Evolutionary conservation across 2,329 filamentous ascomycete genomes (phyloP).

Genomic region (Penicillium sp.): DNA sequence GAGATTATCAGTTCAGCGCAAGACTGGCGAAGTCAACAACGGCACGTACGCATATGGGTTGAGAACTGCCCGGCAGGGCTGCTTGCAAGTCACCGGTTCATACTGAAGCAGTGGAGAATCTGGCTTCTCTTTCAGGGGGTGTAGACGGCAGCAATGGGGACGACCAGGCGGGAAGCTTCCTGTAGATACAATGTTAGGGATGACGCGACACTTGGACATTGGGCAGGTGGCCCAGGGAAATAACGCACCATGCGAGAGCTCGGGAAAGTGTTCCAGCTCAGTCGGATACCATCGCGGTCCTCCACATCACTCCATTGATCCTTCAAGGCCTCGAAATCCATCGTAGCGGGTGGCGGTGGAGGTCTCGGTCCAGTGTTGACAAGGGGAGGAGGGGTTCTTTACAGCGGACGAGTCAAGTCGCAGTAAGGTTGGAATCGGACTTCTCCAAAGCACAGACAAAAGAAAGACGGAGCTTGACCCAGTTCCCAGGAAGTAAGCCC

Average conservation of each 20-base stretch:
- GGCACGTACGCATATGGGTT: constrained; percentile 86
- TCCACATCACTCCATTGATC: constrained; percentile 96
- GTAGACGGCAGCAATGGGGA: constrained; percentile 93
- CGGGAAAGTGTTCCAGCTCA: constrained; percentile 99
- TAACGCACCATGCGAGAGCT: constrained; percentile 86
- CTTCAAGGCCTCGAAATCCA: constrained; percentile 93
- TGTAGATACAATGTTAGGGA: constrained; percentile 43
- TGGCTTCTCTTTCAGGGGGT: constrained; percentile 91
- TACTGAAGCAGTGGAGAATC: constrained; percentile 86
- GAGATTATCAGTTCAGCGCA: constrained; percentile 23
- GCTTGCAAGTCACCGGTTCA: constrained; percentile 94
- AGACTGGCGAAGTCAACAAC: constrained; percentile 1
- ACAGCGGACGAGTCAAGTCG: constrained; percentile 16
- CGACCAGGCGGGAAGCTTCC: constrained; percentile 92
- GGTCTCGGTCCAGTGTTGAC: constrained; percentile 24
- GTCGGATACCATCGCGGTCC: constrained; percentile 89
- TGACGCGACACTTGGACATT: constrained; percentile 10
- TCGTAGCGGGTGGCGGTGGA: constrained; percentile 43
- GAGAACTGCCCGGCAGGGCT: constrained; percentile 89
- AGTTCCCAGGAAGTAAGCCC: constrained; percentile 25
- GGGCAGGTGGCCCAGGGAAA: neutral
- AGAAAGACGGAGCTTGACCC: constrained; percentile 32
- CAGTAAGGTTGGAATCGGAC: constrained; percentile 14
- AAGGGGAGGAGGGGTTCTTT: constrained; percentile 23
- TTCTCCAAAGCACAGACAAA: constrained; percentile 21